Evolutionary conservation across 768 basidiomycete species (phyloP).

Genomic region (Austroboletus eburneus): DNA sequence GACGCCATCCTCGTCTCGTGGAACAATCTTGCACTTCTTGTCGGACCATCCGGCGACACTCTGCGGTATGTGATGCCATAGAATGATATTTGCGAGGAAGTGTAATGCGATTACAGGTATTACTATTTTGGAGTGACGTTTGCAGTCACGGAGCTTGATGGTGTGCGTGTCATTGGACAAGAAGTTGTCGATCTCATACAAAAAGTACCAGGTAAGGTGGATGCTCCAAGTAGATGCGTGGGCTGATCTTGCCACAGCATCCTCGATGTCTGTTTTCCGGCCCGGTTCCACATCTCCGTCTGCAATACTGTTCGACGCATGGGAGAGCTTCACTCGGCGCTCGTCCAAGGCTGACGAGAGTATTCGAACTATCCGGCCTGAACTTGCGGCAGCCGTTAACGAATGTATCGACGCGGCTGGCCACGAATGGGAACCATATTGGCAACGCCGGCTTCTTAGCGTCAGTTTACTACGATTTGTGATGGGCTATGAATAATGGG

Average conservation of each 20-base stretch:
- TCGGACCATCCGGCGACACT: constrained; percentile 90
- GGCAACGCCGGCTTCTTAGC: constrained; percentile 84
- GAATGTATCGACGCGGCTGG: constrained; percentile 93
- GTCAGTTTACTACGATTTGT: constrained; percentile 35
- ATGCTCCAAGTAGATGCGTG: not conserved
- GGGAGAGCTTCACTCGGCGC: constrained; percentile 78
- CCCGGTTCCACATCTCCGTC: constrained; percentile 92
- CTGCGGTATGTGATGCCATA: constrained; percentile 55
- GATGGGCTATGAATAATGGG: not conserved
- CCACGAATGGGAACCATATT: constrained; percentile 83
- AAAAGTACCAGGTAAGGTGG: constrained; percentile 78
- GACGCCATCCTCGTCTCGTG: constrained; percentile 90
- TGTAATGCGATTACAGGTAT: constrained; percentile 50
- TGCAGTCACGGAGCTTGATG: constrained; percentile 84
- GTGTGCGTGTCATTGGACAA: constrained; percentile 77
- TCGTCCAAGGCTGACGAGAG: constrained; percentile 93
- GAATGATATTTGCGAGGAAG: constrained; percentile 4
- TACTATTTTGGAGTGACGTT: constrained; percentile 72
- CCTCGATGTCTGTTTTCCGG: constrained; percentile 78
- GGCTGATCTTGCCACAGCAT: constrained; percentile 42
- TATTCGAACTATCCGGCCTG: constrained; percentile 82
- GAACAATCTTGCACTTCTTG: constrained; percentile 70
- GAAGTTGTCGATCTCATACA: constrained; percentile 86
- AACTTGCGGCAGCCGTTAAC: constrained; percentile 82
- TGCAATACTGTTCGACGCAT: constrained; percentile 89